phyloP scores from a whole-genome alignment of 306 rosid genomes.

The Quercus suber region DNA sequence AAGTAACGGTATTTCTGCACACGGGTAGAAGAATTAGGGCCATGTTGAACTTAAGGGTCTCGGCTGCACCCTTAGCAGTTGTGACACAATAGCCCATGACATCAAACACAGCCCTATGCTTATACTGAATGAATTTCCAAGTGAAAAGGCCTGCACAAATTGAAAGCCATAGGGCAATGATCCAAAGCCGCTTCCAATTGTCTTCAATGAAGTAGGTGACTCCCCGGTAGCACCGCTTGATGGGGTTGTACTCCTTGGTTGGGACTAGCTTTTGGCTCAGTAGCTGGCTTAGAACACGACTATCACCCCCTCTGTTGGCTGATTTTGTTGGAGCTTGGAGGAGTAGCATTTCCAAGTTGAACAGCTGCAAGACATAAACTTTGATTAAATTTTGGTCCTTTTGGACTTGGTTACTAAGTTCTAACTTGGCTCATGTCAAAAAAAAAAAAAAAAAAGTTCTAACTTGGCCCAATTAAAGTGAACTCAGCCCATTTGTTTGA shows the following conservation, averaged over 20 bases:
- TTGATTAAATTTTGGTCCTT: too few species aligned
- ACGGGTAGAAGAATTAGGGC: constrained; percentile 81
- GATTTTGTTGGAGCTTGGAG: constrained; percentile 75
- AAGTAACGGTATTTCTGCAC: constrained; percentile 82
- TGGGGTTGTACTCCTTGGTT: constrained; percentile 73
- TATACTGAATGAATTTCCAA: constrained; percentile 81
- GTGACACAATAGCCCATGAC: constrained; percentile 88
- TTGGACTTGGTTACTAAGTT: too few species aligned
- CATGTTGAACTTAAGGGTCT: constrained; percentile 88
- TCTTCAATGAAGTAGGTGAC: constrained; percentile 63
- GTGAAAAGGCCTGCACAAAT: constrained; percentile 69
- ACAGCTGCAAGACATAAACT: constrained; percentile 36
- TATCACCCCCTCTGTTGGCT: constrained; percentile 47
- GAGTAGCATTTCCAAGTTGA: constrained; percentile 82
- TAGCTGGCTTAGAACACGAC: constrained; percentile 59
- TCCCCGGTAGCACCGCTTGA: constrained; percentile 39
- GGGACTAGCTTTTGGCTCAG: constrained; percentile 81
- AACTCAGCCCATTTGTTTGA: too few species aligned
- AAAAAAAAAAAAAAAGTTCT: too few species aligned
- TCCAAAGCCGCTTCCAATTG: constrained; percentile 82
- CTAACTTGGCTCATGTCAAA: too few species aligned
- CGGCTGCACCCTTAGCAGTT: constrained; percentile 82
- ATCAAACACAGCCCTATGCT: constrained; percentile 54
- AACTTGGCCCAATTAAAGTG: too few species aligned
- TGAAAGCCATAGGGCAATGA: constrained; percentile 55